Conservation (phyloP, 177 flowering plant genomes). For the Vitis hybrid region DNA sequence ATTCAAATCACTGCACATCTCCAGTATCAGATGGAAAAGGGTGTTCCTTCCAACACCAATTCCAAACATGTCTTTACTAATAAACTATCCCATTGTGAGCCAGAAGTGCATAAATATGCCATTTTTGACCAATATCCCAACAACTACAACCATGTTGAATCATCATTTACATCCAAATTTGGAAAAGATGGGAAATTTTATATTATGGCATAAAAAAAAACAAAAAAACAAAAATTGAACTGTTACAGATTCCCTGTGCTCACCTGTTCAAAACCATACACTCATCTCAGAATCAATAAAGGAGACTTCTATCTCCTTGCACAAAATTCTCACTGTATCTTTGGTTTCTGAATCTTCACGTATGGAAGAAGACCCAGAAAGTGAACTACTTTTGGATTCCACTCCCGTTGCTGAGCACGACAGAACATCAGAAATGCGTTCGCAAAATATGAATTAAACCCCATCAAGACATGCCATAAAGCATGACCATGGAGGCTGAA, state of each 20-base stretch:
- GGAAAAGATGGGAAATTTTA: no score
- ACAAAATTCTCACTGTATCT: constrained; percentile 41
- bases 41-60: no score
- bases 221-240: constrained; percentile 10
- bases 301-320: no score
- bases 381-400: constrained; percentile 62
- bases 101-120: no score
- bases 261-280: constrained; percentile 5
- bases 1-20: no score
- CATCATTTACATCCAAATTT: constrained; percentile 22
- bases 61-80: no score
- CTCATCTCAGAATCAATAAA: background rate
- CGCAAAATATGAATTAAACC: constrained; percentile 81
- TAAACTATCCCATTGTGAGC: no score
- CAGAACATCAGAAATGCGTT: constrained; percentile 92
- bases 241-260: constrained; percentile 7
- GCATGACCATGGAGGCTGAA: constrained; percentile 94
- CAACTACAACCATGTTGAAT: constrained; percentile 7
- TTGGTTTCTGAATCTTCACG: constrained; percentile 83
- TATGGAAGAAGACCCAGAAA: constrained; percentile 70
- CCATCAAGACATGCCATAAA: constrained; percentile 85
- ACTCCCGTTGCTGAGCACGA: constrained; percentile 80
- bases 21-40: no score
- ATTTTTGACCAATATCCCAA: background rate
- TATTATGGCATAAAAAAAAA: background rate